Percentiles rank a stretch among this genome's conserved stretches.
Evolutionary conservation across 495 filamentous ascomycete genomes (phyloP).

Genomic region (Penicillium salamii): DNA sequence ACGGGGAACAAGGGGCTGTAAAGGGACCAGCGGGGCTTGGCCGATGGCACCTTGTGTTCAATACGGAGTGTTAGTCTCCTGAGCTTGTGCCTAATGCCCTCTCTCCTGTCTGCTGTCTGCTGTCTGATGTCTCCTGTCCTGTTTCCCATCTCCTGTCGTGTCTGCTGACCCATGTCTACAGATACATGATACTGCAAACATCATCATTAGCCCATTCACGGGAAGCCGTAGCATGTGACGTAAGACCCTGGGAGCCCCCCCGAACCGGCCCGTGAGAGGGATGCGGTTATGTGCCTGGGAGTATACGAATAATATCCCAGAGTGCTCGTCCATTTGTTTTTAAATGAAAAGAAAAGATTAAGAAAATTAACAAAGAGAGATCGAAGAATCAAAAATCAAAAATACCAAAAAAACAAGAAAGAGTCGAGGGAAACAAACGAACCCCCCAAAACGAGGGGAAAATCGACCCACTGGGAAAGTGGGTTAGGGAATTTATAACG

Average conservation of each 20-base stretch:
- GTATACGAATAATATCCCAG: no score
- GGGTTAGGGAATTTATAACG: conserved; percentile 39
- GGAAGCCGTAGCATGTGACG: conserved; percentile 10
- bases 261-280: conserved; percentile 8
- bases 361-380: not conserved
- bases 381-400: not conserved
- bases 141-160: no score
- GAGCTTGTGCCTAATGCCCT: no score
- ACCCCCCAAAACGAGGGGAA: conserved; percentile 27
- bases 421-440: conserved; percentile 4
- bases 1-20: not conserved
- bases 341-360: not conserved
- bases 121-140: no score
- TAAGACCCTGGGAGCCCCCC: conserved; percentile 1
- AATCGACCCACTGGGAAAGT: conserved; percentile 39
- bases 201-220: conserved; percentile 9
- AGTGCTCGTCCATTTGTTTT: no score
- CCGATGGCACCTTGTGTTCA: no score
- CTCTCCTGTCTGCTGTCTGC: no score
- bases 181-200: no score
- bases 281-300: not conserved
- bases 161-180: no score
- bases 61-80: no score
- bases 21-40: not conserved
- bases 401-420: not conserved